phyloP scores from a whole-genome alignment of 2,329 filamentous ascomycete genomes.

The Dichotomopilus funicola region DNA sequence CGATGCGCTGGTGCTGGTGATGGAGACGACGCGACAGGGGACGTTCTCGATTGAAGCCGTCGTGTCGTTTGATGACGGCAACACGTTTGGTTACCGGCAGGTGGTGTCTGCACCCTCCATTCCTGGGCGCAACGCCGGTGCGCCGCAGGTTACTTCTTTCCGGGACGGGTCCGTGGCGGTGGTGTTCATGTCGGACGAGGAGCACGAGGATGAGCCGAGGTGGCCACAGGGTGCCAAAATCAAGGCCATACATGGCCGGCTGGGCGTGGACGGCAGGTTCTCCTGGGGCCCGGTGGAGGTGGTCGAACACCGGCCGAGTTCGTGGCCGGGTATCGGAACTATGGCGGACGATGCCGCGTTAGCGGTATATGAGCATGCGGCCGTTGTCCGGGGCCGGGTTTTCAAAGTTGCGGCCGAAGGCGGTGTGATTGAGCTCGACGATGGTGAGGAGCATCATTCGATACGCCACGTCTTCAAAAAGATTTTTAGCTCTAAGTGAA shows the following conservation, averaged over 20 bases:
- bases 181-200: conserved; percentile 43
- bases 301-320: background rate
- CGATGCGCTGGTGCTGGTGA: conserved; percentile 38
- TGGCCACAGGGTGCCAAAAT: conserved; percentile 37
- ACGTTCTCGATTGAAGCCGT: conserved; percentile 39
- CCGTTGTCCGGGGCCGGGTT: conserved; percentile 2
- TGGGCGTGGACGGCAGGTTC: conserved; percentile 8
- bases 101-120: conserved; percentile 34
- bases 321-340: conserved; percentile 2
- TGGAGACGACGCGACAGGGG: conserved; percentile 38
- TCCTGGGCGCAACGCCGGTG: conserved; percentile 38
- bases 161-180: conserved; percentile 35
- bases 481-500: too few relatives aligned
- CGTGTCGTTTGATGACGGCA: conserved; percentile 39
- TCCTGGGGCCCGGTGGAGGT: background rate
- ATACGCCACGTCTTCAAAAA: too few relatives aligned
- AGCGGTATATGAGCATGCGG: conserved; percentile 5
- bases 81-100: conserved; percentile 35
- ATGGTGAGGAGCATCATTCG: too few relatives aligned
- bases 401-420: background rate
- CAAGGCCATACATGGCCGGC: conserved; percentile 32
- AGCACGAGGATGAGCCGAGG: conserved; percentile 25
- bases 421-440: too few relatives aligned
- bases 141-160: conserved; percentile 39
- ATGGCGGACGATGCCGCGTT: background rate